phyloP scores from a whole-genome alignment of 2,329 filamentous ascomycete genomes.

The Dendryphion nanum region DNA sequence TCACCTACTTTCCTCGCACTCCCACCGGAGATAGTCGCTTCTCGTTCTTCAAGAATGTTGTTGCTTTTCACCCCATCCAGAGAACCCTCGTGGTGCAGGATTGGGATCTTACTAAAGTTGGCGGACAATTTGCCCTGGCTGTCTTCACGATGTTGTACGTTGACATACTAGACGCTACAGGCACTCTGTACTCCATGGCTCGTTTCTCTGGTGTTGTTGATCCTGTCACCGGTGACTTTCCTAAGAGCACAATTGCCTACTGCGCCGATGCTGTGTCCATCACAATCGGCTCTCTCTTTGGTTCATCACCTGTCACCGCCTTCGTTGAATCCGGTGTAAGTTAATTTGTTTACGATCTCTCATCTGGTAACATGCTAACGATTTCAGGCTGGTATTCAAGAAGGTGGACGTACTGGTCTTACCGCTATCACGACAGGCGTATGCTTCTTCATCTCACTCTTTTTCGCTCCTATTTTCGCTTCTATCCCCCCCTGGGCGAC shows the following conservation, averaged over 20 bases:
- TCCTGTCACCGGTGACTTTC: constrained; percentile 78
- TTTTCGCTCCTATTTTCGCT: constrained; percentile 88
- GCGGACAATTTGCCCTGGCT: constrained; percentile 75
- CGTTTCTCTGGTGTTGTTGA: constrained; percentile 79
- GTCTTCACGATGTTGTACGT: constrained; percentile 90
- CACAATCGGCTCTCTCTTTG: constrained; percentile 75
- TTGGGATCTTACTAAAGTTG: constrained; percentile 67
- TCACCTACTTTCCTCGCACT: constrained; percentile 79
- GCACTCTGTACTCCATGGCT: constrained; percentile 86
- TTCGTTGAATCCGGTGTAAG: constrained; percentile 85
- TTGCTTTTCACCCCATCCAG: constrained; percentile 74
- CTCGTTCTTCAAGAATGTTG: constrained; percentile 83
- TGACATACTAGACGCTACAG: constrained; percentile 84
- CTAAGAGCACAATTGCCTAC: constrained; percentile 80
- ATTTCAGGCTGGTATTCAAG: constrained; percentile 85
- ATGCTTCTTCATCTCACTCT: constrained; percentile 84
- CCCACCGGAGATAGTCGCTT: constrained; percentile 66
- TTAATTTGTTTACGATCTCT: too few relatives aligned
- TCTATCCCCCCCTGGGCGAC: constrained; percentile 89
- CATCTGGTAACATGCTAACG: too few relatives aligned
- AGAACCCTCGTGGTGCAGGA: constrained; percentile 69
- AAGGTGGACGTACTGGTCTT: constrained; percentile 79
- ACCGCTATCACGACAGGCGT: constrained; percentile 75
- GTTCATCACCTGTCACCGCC: constrained; percentile 77
- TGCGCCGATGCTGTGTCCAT: constrained; percentile 80